Conservation (phyloP, 345 rosid genomes). For the Diplotaxis tenuifolia region DNA sequence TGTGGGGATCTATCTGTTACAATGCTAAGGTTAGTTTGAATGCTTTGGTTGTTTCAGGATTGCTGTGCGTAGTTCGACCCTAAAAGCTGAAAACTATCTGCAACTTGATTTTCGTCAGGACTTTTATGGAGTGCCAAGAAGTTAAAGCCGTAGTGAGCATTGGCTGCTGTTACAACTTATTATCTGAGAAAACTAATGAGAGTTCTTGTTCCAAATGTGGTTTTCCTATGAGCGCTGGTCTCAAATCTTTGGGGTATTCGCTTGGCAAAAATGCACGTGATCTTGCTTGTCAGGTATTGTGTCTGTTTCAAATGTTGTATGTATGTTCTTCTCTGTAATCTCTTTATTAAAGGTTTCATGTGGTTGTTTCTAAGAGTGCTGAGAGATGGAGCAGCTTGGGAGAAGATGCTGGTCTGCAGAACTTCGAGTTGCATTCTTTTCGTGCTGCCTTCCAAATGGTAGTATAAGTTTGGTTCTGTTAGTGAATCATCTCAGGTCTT, state of each 20-base stretch:
- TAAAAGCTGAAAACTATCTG: constrained; percentile 18
- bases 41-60: not conserved
- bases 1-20: constrained; percentile 95
- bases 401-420: constrained; percentile 70
- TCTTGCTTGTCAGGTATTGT: constrained; percentile 90
- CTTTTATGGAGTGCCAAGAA: constrained; percentile 62
- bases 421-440: constrained; percentile 85
- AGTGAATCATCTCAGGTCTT: not conserved
- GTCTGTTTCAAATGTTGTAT: constrained; percentile 7
- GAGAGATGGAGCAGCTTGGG: constrained; percentile 81
- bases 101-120: constrained; percentile 48
- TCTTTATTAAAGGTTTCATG: not conserved
- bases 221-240: constrained; percentile 76
- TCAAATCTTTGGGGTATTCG: constrained; percentile 49
- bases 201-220: constrained; percentile 46
- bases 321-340: not conserved
- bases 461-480: constrained; percentile 22
- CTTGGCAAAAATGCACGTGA: constrained; percentile 72
- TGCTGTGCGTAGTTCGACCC: not conserved
- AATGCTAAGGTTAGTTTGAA: constrained; percentile 73
- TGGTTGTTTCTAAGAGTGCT: constrained; percentile 64
- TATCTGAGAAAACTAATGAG: constrained; percentile 58
- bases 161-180: constrained; percentile 94
- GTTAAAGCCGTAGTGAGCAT: constrained; percentile 83
- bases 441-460: constrained; percentile 97